Percentiles rank a stretch among this genome's conserved stretches.
Conservation (phyloP, 129 eudicot species). For the Flaveria trinervia region DNA sequence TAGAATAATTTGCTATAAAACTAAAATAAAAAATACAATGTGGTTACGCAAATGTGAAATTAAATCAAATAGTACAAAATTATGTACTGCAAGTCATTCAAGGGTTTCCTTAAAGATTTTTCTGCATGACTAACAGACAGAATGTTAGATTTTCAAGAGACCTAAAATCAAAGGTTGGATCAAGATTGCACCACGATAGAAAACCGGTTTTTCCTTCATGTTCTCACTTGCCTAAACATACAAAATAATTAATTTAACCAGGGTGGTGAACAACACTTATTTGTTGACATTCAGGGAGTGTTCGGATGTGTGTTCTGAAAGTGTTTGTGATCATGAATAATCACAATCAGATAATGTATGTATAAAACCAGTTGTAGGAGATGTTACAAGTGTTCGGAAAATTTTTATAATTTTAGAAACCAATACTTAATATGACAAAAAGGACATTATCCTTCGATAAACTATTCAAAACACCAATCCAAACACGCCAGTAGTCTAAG, state of each 20-base stretch:
- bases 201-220: slow-evolving; percentile 2
- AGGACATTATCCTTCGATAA: background rate
- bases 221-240: slow-evolving; percentile 21
- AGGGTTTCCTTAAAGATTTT: slow-evolving; percentile 1
- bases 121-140: slow-evolving; percentile 18
- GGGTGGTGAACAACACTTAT: background rate
- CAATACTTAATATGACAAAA: background rate
- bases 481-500: background rate
- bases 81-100: slow-evolving; percentile 22
- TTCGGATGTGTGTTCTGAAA: background rate
- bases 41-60: background rate
- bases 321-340: background rate
- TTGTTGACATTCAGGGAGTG: background rate
- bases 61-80: slow-evolving; percentile 15
- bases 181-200: slow-evolving; percentile 3
- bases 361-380: background rate
- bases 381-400: background rate
- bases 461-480: background rate
- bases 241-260: background rate
- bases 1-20: slow-evolving; percentile 1
- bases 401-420: background rate
- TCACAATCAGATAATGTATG: background rate
- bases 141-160: slow-evolving; percentile 30
- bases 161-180: slow-evolving; percentile 16
- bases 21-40: background rate